These are phyloP conservation scores for Colletotrichum destructivum DNA, from an alignment of 2,329 filamentous ascomycete species.

Conservation along the genomic window DNA sequence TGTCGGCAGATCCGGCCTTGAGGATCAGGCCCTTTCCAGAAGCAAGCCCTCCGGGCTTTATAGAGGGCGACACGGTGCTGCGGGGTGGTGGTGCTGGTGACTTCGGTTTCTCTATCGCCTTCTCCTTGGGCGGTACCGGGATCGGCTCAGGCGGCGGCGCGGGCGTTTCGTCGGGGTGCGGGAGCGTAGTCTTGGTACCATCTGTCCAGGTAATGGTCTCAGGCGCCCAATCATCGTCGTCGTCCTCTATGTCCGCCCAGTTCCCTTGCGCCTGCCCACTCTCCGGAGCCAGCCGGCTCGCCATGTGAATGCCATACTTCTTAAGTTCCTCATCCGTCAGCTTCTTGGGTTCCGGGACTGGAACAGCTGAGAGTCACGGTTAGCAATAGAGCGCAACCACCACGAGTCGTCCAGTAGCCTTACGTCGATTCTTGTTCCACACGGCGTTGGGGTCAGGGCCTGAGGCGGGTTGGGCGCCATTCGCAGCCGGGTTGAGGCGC, in stretches of 20 bases:
- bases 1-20: constrained; percentile 76
- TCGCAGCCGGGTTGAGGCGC: constrained; percentile 60
- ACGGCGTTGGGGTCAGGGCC: constrained; percentile 82
- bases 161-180: constrained; percentile 69
- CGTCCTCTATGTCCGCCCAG: constrained; percentile 92
- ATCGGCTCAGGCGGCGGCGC: constrained; percentile 48
- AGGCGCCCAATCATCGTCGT: constrained; percentile 89
- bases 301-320: constrained; percentile 89
- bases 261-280: constrained; percentile 83
- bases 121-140: constrained; percentile 49
- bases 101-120: constrained; percentile 59
- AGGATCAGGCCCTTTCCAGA: constrained; percentile 75
- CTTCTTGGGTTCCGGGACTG: constrained; percentile 82
- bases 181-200: constrained; percentile 85
- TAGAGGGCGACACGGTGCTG: constrained; percentile 55
- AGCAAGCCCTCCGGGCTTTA: constrained; percentile 63
- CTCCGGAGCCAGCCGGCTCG: constrained; percentile 82
- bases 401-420: constrained; percentile 51
- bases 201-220: constrained; percentile 91
- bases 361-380: constrained; percentile 62
- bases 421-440: constrained; percentile 92
- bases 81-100: constrained; percentile 56
- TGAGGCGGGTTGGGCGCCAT: constrained; percentile 71
- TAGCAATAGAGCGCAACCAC: constrained; percentile 43
- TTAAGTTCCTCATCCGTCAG: constrained; percentile 90